Conservation (phyloP, 176 grass and related monocot species). For the Chrysopogon serrulatus region DNA sequence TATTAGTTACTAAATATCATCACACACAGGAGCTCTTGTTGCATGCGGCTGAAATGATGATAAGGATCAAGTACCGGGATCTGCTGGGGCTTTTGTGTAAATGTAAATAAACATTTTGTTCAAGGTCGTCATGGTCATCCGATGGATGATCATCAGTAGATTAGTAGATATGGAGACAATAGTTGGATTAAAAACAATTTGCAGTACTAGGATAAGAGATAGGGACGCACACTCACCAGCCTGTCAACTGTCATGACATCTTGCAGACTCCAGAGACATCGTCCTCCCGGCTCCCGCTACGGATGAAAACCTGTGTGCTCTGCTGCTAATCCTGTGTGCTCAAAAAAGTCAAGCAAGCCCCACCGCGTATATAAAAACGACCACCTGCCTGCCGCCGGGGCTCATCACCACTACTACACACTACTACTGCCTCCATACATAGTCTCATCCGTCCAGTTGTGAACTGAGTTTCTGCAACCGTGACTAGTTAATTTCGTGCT, state of each 20-base stretch:
- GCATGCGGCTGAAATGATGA: too few relatives aligned
- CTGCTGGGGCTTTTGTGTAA: too few relatives aligned
- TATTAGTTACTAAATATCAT: too few relatives aligned
- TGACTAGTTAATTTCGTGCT: background rate
- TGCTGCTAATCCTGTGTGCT: background rate
- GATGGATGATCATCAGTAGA: too few relatives aligned
- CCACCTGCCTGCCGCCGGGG: background rate
- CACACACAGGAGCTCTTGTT: too few relatives aligned
- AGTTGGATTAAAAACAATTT: too few relatives aligned
- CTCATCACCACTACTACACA: background rate
- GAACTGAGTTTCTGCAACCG: background rate
- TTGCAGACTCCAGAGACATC: background rate
- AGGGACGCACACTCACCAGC: background rate
- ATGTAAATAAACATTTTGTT: too few relatives aligned
- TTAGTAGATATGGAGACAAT: too few relatives aligned
- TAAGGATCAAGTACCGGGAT: too few relatives aligned
- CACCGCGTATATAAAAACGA: conserved; percentile 5
- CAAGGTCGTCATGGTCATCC: too few relatives aligned
- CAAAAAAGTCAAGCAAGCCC: background rate
- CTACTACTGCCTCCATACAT: background rate
- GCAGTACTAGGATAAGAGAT: background rate
- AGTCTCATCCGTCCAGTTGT: background rate
- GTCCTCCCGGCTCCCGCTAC: too few relatives aligned
- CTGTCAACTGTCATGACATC: background rate
- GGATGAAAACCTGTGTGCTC: conserved; percentile 25